Evolutionary conservation across 345 rosid genomes (phyloP).

Genomic region (Kandelia obovata): DNA sequence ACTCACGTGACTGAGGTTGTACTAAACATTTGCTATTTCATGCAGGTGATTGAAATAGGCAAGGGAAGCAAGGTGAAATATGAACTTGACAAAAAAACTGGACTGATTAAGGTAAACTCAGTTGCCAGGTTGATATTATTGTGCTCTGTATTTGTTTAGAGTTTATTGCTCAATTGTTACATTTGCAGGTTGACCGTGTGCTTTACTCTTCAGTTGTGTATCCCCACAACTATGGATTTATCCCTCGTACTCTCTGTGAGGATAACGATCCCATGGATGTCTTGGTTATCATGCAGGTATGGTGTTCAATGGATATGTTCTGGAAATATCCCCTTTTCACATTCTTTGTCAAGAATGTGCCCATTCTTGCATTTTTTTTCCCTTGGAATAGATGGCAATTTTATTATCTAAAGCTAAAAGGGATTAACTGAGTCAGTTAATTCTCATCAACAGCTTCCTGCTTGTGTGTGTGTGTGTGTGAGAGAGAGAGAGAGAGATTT

Average conservation of each 20-base stretch:
- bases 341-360: neutral
- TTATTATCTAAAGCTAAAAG: neutral
- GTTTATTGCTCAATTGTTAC: neutral
- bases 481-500: too few species aligned
- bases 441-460: too few species aligned
- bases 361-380: neutral
- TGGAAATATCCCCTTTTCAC: neutral
- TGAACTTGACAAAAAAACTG: slow-evolving; percentile 35
- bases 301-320: neutral
- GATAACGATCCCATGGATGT: slow-evolving; percentile 33
- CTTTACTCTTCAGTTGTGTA: slow-evolving; percentile 37
- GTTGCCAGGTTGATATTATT: neutral
- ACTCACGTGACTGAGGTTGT: neutral
- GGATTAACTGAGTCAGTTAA: too few species aligned
- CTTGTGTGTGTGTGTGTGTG: too few species aligned
- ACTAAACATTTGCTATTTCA: neutral
- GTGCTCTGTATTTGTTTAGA: neutral
- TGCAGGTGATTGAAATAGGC: slow-evolving; percentile 32
- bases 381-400: neutral
- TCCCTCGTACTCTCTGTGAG: slow-evolving; percentile 35
- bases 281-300: slow-evolving; percentile 32
- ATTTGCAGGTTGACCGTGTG: slow-evolving; percentile 31
- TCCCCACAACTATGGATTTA: slow-evolving; percentile 37
- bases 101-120: slow-evolving; percentile 27
- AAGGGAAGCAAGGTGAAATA: slow-evolving; percentile 38